These are phyloP conservation scores for Spongospora subterranea DNA, from an alignment of 208 protist genomes.

Conservation along the genomic window DNA sequence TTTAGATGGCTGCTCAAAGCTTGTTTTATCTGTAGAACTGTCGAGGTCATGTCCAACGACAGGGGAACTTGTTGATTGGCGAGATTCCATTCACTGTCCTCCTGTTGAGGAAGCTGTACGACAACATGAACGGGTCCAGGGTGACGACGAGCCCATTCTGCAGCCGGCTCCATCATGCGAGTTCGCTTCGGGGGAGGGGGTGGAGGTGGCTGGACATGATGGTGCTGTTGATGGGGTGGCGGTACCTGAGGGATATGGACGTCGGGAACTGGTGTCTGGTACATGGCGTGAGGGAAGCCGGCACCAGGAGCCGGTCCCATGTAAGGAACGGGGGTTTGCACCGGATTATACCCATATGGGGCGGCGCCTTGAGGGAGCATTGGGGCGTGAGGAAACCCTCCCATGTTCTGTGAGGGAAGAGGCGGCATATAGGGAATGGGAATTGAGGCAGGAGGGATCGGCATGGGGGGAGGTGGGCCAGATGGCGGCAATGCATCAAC, in stretches of 20 bases:
- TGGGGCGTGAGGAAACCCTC: background rate
- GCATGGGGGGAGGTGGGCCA: background rate
- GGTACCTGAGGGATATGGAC: background rate
- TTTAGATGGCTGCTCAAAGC: background rate
- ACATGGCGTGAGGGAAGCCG: background rate
- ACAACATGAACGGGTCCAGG: background rate
- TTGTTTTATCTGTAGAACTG: constrained; percentile 16
- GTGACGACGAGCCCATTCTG: background rate
- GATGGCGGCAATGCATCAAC: background rate
- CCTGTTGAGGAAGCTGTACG: background rate
- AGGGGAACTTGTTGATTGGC: background rate
- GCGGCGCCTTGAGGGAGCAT: background rate
- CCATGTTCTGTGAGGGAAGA: background rate
- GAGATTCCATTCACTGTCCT: background rate
- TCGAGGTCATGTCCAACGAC: background rate
- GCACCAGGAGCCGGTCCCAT: background rate
- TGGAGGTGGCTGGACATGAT: background rate
- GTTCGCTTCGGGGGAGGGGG: background rate
- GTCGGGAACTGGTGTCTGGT: background rate
- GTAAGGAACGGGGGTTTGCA: background rate
- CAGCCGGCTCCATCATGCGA: background rate
- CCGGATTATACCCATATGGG: background rate
- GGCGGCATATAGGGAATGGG: background rate
- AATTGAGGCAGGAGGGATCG: background rate
- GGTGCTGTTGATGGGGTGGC: background rate